Evolutionary conservation across 352 stramenopile genomes (phyloP), one percentile per base, ranked within the genome.

Genomic region (Pythium sukuiense): DNA sequence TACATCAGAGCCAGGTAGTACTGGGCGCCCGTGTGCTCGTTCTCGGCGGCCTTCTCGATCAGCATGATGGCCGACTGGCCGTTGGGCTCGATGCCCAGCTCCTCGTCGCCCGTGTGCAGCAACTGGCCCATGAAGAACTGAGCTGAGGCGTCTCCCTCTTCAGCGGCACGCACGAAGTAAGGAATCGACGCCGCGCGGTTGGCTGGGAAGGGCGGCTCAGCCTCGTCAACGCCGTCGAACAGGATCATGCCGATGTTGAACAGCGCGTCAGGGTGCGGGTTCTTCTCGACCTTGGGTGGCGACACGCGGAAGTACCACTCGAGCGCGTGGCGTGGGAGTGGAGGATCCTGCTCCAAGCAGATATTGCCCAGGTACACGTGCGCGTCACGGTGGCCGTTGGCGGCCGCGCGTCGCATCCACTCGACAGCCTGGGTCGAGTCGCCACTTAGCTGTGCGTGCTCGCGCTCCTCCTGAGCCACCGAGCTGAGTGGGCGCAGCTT

Each of bases 1-100:
- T 95, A 93, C n/a, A 97, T 76, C 77, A 94, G 86, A 30, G 87
- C 86, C 14, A 97, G 70, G 61, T 95, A 97, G 61, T 83, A 94
- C 24, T 86, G 72, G 61, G 89, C 86, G 13, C 85, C 81, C 8
- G 73, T 77, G 65, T 97, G 87, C n/a, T 71, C 80, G 45, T 83
- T 82, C 26, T 77, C 79, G 4, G 80, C 87, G 13, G 86, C 87
- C 64, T 77, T 86, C 65, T 95, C 77, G 45, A 97, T 76, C 45
- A 96, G 79, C 80, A 92, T 89, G 12, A 89, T 60, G 27, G 74
- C 83, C 59, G 84, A 95, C 27, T 41, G 72, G 16, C 84, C 69
- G 67, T 89, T 89, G 2, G 83, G 63, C 32, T 83, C 67, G 45
- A 95, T 90, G 29, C 67, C 78, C 30, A 92, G 69, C 18, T 90